A percentile compares a stretch with the other conserved stretches of the same genome.
These are phyloP conservation scores for Leccinum boreale DNA, from an alignment of 768 basidiomycete genomes.

Conservation along the genomic window DNA sequence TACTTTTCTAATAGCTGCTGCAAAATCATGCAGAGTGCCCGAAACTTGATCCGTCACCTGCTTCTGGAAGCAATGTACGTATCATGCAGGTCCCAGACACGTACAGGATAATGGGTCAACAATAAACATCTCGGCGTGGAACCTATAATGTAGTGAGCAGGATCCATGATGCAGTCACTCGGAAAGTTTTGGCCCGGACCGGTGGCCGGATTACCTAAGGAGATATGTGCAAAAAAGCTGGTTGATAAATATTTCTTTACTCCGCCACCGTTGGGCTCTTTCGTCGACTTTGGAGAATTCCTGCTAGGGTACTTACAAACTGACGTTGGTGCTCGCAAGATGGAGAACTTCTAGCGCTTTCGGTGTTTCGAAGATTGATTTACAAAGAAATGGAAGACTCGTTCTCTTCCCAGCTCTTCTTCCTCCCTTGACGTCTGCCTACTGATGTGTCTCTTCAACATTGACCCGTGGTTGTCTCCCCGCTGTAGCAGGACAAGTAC, in stretches of 20 bases:
- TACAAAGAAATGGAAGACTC: conserved; percentile 22
- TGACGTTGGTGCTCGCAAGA: conserved; percentile 16
- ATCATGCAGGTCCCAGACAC: not conserved
- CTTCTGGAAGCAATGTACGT: conserved; percentile 12
- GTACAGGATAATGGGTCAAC: too few species aligned
- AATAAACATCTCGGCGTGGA: not conserved
- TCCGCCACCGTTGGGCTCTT: not conserved
- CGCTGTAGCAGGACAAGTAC: not conserved
- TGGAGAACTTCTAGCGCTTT: conserved; percentile 15
- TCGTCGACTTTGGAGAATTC: conserved; percentile 5
- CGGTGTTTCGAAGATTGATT: conserved; percentile 17
- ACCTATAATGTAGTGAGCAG: not conserved
- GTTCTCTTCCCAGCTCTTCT: conserved; percentile 5
- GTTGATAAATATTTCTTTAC: too few species aligned
- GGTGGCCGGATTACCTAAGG: conserved; percentile 11
- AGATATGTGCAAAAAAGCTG: not conserved
- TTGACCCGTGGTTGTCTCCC: not conserved
- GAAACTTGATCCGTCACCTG: too few species aligned
- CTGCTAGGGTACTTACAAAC: not conserved
- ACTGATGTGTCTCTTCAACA: conserved; percentile 1
- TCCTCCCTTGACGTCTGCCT: conserved; percentile 1
- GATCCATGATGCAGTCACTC: not conserved
- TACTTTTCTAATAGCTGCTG: conserved; percentile 1
- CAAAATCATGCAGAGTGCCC: not conserved
- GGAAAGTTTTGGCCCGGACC: not conserved